Evolutionary conservation across 75 land plant genomes (phyloP), one percentile per base, ranked within the genome.

Genomic region (Cunninghamia lanceolata): DNA sequence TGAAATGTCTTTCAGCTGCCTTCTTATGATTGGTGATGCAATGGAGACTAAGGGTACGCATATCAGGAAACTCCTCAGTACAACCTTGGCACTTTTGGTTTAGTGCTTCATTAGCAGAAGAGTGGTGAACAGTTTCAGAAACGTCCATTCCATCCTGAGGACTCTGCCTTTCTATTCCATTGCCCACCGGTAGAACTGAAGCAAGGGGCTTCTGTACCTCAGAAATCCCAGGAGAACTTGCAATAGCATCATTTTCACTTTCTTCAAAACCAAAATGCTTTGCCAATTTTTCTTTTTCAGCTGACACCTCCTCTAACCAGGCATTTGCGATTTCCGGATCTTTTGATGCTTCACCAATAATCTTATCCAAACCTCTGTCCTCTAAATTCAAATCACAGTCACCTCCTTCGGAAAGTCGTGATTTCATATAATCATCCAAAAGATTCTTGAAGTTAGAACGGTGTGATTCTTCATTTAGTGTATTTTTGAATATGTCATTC

Each of bases 1-100:
- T 97, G 84, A 96, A 93, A 74, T 93, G 87, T 94, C 93, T 87
- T 73, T 94, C 91, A 82, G 97, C 92, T 90, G 95, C 97, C 75
- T 90, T 92, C 83, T 92, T 94, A 87, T 97, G 99, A 36, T 13
- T 83, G 16, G 91, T 87, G 86, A 84, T 92, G 92, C 94, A 97
- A 79, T 97, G 98, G 34, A 38, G 35, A 35, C 97, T 91, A 68
- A 97, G 92, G 17, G 75, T 46, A 36, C 90, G 89, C 36, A 92
- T 93, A 89, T 94, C 95, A 88, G 80, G 43, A 80, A 96, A 96
- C 52, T 89, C 91, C 45, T 92, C 85, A 15, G 86, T 82, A 82
- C 99, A 95, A 52, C 96, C 86, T 85, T 93, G 93, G 84, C 99
- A 95, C 81, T 77, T 91, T 25, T 3, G 56, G 25, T 42, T 30